Conservation (phyloP, 495 filamentous ascomycete genomes). For the Chaetomidium leptoderma region DNA sequence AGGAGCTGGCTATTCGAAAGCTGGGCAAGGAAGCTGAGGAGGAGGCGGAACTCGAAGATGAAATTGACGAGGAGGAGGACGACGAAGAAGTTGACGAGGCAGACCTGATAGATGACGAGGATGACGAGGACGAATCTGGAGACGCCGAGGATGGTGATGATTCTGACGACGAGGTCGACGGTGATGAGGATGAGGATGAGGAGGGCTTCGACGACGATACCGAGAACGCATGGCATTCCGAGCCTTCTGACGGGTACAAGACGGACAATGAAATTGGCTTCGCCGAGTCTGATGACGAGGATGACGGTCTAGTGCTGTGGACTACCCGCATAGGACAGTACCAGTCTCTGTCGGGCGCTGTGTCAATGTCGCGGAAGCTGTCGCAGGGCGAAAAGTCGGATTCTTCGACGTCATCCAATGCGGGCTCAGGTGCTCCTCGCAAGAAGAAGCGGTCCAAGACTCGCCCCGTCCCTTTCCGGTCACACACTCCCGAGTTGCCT, state of each 20-base stretch:
- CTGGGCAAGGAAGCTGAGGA: conserved; percentile 88
- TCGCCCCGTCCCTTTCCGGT: conserved; percentile 54
- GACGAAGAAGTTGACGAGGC: conserved; percentile 51
- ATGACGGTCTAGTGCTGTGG: conserved; percentile 80
- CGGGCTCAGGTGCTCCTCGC: conserved; percentile 18
- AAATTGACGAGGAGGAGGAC: conserved; percentile 56
- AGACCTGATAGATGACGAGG: conserved; percentile 41
- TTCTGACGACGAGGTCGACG: conserved; percentile 41
- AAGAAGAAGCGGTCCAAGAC: conserved; percentile 30
- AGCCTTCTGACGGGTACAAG: conserved; percentile 73
- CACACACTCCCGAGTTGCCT: conserved; percentile 76
- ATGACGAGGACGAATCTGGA: conserved; percentile 52
- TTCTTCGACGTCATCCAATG: conserved; percentile 35
- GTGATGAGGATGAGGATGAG: conserved; percentile 40
- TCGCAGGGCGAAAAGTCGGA: conserved; percentile 42
- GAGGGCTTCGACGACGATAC: conserved; percentile 43
- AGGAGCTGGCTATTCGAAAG: conserved; percentile 82
- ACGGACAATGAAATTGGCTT: conserved; percentile 96
- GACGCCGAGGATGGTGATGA: conserved; percentile 34
- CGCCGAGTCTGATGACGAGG: conserved; percentile 82
- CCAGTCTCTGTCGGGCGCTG: conserved; percentile 34
- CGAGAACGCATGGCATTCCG: conserved; percentile 62
- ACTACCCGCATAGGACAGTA: conserved; percentile 56
- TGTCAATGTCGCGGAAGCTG: conserved; percentile 37
- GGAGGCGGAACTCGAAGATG: conserved; percentile 71